Evolutionary conservation across 805 yeast species (phyloP).

Genomic region (Metschnikowia gelsemii): DNA sequence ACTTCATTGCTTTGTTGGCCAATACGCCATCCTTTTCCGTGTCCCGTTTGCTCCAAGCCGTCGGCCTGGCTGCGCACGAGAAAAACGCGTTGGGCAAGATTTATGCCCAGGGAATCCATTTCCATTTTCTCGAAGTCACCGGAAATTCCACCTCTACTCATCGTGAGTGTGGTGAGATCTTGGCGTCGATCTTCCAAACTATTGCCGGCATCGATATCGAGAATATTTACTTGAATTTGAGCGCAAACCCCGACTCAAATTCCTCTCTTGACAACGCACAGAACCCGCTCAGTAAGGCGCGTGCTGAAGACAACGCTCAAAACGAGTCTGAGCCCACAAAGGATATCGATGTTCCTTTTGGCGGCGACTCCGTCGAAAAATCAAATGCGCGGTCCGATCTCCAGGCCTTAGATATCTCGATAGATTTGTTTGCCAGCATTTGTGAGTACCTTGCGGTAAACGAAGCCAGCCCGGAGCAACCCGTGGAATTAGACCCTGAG

Average conservation of each 20-base stretch:
- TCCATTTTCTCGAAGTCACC: constrained; percentile 40
- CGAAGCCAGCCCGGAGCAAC: constrained; percentile 25
- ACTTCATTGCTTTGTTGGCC: constrained; percentile 43
- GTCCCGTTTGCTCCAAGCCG: constrained; percentile 20
- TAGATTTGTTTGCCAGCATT: constrained; percentile 75
- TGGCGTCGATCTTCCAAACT: constrained; percentile 24
- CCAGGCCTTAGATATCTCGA: constrained; percentile 63
- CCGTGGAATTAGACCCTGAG: constrained; percentile 23
- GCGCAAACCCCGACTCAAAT: too few species aligned
- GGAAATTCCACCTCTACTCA: constrained; percentile 17
- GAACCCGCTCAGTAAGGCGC: constrained; percentile 28
- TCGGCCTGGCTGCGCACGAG: constrained; percentile 17
- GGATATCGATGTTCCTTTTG: constrained; percentile 27
- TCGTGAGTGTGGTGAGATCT: constrained; percentile 21
- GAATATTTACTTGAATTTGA: constrained; percentile 5
- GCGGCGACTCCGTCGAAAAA: constrained; percentile 36
- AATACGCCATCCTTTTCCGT: constrained; percentile 19
- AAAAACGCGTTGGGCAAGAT: constrained; percentile 31
- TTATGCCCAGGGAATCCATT: constrained; percentile 43
- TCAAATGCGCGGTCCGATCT: constrained; percentile 50
- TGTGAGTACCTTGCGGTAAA: constrained; percentile 54
- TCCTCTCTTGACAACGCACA: constrained; percentile 36
- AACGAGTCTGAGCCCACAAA: too few species aligned
- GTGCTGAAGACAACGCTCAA: constrained; percentile 18
- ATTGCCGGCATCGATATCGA: constrained; percentile 31